Evolutionary conservation across 306 rosid species (phyloP).

Genomic region (Gillenia trifoliata): DNA sequence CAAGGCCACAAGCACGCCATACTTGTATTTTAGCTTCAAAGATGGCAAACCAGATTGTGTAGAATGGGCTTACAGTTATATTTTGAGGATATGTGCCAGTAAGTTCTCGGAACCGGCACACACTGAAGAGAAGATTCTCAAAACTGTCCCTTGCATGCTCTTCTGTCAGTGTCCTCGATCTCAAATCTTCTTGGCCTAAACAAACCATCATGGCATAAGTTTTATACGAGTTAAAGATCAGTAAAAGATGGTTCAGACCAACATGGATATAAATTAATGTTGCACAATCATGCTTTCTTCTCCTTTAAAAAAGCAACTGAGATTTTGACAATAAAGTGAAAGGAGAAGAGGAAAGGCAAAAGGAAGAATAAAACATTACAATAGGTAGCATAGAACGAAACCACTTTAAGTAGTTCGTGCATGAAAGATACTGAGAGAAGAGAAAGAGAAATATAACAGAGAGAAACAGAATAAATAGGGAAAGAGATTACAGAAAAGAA

Average conservation of each 20-base stretch:
- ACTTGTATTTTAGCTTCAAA: background rate
- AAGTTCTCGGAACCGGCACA: slow-evolving; percentile 90
- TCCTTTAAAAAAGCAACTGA: background rate
- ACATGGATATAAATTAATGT: background rate
- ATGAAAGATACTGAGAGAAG: background rate
- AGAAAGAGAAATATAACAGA: background rate
- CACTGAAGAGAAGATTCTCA: slow-evolving; percentile 88
- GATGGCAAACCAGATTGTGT: background rate
- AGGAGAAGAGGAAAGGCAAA: background rate
- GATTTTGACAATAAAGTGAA: slow-evolving; percentile 1
- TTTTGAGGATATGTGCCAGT: slow-evolving; percentile 80
- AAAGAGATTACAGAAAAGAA: background rate
- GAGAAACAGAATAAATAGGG: background rate
- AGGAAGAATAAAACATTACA: background rate
- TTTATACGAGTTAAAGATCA: background rate
- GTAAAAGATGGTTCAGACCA: background rate
- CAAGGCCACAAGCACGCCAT: background rate
- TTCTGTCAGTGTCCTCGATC: slow-evolving; percentile 82
- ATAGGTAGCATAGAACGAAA: background rate
- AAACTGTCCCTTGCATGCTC: slow-evolving; percentile 97
- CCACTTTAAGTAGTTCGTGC: background rate
- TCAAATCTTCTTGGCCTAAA: slow-evolving; percentile 62
- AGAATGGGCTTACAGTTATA: slow-evolving; percentile 58
- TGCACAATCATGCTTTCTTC: background rate
- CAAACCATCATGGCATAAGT: slow-evolving; percentile 9